A percentile compares a stretch with the other conserved stretches of the same genome.
These are phyloP conservation scores for Leptographium lundbergii DNA, from an alignment of 2,329 filamentous ascomycete genomes.

Conservation along the genomic window DNA sequence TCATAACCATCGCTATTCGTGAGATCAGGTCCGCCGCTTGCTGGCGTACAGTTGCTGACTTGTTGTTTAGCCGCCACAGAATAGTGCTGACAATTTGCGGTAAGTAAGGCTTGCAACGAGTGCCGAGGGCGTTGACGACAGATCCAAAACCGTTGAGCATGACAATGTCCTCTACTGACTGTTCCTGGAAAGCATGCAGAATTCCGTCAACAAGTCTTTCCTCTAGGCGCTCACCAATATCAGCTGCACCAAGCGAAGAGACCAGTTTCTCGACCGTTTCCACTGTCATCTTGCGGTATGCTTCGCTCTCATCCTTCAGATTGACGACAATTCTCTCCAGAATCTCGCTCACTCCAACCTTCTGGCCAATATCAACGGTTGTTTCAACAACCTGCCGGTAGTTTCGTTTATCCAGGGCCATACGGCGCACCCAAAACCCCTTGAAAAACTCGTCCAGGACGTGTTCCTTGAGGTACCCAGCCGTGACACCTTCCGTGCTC, in stretches of 20 bases:
- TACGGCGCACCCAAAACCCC: conserved; percentile 93
- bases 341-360: conserved; percentile 95
- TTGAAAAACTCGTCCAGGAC: conserved; percentile 97
- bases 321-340: conserved; percentile 87
- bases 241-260: conserved; percentile 81
- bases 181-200: conserved; percentile 92
- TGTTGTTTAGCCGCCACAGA: conserved; percentile 94
- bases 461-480: conserved; percentile 87
- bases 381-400: conserved; percentile 97
- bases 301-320: conserved; percentile 94
- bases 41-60: conserved; percentile 89
- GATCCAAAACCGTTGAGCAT: conserved; percentile 97
- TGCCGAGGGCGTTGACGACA: conserved; percentile 88
- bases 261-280: conserved; percentile 97
- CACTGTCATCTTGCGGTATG: conserved; percentile 97
- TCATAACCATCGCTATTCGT: conserved; percentile 97
- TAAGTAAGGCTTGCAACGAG: conserved; percentile 88
- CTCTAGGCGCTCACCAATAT: conserved; percentile 84
- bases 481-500: conserved; percentile 86
- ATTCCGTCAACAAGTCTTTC: conserved; percentile 93
- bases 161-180: conserved; percentile 89
- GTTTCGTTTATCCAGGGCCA: conserved; percentile 95
- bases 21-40: conserved; percentile 95
- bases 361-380: conserved; percentile 91
- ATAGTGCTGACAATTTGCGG: conserved; percentile 96